phyloP scores from a whole-genome alignment of 129 eudicot genomes.

The Ambrosia artemisiifolia region DNA sequence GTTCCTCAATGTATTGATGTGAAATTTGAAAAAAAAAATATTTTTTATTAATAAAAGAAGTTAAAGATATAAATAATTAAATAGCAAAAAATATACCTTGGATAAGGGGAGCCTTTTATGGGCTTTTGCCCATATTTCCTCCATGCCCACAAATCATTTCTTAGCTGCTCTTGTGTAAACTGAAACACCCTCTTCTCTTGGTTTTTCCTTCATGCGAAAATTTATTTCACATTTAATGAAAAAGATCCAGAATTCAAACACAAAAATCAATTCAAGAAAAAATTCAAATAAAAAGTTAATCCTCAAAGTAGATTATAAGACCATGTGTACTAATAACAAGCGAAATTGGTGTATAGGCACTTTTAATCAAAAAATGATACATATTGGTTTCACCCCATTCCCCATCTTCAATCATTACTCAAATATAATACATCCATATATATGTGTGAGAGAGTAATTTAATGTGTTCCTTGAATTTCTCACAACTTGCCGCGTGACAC shows the following conservation, averaged over 20 bases:
- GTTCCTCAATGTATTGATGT: not conserved
- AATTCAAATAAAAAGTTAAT: not conserved
- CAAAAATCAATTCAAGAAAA: no score
- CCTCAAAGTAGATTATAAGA: not conserved
- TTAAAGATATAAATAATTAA: not conserved
- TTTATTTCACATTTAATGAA: not conserved
- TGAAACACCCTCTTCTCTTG: conserved; percentile 57
- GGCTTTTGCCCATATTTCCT: conserved; percentile 80
- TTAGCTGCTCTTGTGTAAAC: conserved; percentile 65
- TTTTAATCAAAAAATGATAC: no score
- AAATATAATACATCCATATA: no score
- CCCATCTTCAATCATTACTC: no score
- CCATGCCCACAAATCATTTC: conserved; percentile 79
- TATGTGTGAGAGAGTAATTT: no score
- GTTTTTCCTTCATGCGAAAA: conserved; percentile 39
- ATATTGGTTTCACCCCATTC: no score
- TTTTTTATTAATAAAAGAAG: no score
- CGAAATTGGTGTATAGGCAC: no score
- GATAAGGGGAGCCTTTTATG: conserved; percentile 79
- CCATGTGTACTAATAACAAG: no score
- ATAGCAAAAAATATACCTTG: conserved; percentile 42
- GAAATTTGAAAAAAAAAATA: not conserved
- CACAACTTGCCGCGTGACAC: no score
- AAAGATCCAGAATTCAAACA: not conserved
- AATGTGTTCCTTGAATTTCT: no score